Conservation (phyloP, 2,329 filamentous ascomycete species). For the Cladosporium sp. region DNA sequence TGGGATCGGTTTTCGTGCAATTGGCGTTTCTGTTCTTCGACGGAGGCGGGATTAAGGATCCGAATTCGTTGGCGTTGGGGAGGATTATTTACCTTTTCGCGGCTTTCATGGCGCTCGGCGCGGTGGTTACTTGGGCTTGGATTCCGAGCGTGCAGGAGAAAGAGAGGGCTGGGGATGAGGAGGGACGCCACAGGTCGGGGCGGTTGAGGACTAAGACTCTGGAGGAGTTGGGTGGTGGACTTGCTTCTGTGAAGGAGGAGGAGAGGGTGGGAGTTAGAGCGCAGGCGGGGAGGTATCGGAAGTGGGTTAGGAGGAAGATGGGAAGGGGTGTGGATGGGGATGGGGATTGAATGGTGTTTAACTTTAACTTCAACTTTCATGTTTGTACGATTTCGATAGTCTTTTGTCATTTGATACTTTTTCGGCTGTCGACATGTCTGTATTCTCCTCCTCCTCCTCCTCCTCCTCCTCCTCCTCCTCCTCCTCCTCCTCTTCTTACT, state of each 20-base stretch:
- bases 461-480: no score
- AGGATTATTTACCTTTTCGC: conserved; percentile 17
- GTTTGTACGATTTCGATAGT: no score
- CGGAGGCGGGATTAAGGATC: conserved; percentile 9
- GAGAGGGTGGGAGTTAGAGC: not conserved
- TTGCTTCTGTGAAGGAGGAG: not conserved
- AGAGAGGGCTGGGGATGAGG: not conserved
- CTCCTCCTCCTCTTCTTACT: no score
- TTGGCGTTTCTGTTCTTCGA: conserved; percentile 30
- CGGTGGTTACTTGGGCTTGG: conserved; percentile 16
- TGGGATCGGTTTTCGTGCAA: conserved; percentile 48
- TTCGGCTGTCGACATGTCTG: no score
- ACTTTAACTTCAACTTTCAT: no score
- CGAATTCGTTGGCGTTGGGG: conserved; percentile 16
- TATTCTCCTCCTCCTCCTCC: no score
- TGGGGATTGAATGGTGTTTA: not conserved
- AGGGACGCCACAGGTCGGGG: conserved; percentile 15
- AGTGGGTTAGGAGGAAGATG: conserved; percentile 2
- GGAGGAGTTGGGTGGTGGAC: conserved; percentile 1
- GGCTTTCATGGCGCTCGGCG: conserved; percentile 16
- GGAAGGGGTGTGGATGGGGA: not conserved
- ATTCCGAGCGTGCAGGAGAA: conserved; percentile 16
- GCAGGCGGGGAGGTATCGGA: not conserved
- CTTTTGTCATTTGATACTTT: no score
- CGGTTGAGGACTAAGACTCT: conserved; percentile 6